These are phyloP conservation scores for Monosporascus sp. DNA, from an alignment of 2,329 filamentous ascomycete genomes.

Conservation along the genomic window DNA sequence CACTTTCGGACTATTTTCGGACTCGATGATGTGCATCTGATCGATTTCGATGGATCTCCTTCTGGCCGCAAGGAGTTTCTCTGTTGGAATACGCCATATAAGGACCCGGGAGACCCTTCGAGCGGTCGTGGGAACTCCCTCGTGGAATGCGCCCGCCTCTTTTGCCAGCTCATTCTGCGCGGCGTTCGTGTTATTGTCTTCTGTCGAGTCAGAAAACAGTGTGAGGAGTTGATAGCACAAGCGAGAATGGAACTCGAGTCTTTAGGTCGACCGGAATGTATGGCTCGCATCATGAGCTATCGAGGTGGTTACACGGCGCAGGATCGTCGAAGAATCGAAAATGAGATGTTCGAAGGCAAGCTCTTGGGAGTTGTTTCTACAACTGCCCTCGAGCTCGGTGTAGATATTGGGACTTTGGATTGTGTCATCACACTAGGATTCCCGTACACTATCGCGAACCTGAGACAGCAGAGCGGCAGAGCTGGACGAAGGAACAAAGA, in stretches of 20 bases:
- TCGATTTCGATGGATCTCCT: constrained; percentile 90
- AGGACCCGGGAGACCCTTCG: constrained; percentile 79
- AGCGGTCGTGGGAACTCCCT: constrained; percentile 81
- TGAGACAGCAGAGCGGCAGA: constrained; percentile 89
- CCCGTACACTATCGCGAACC: constrained; percentile 89
- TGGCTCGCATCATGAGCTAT: constrained; percentile 85
- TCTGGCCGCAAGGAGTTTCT: constrained; percentile 90
- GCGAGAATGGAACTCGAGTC: constrained; percentile 71
- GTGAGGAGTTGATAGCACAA: constrained; percentile 75
- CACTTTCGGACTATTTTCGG: constrained; percentile 97
- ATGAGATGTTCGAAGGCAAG: constrained; percentile 95
- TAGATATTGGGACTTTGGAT: constrained; percentile 91
- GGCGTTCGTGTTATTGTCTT: constrained; percentile 93
- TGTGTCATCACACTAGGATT: constrained; percentile 93
- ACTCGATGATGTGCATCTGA: constrained; percentile 70
- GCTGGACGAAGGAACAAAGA: constrained; percentile 91
- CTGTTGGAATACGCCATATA: constrained; percentile 96
- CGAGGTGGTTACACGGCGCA: constrained; percentile 91
- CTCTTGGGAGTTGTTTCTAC: constrained; percentile 91
- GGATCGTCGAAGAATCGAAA: constrained; percentile 82
- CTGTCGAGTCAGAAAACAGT: constrained; percentile 80
- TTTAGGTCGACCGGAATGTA: constrained; percentile 70
- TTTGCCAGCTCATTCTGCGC: constrained; percentile 82
- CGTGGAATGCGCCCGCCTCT: constrained; percentile 80
- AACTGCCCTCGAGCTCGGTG: constrained; percentile 84